Percentiles rank a stretch among this genome's conserved stretches.
Evolutionary conservation across 306 rosid species (phyloP).

Genomic region (Glycine latifolia): DNA sequence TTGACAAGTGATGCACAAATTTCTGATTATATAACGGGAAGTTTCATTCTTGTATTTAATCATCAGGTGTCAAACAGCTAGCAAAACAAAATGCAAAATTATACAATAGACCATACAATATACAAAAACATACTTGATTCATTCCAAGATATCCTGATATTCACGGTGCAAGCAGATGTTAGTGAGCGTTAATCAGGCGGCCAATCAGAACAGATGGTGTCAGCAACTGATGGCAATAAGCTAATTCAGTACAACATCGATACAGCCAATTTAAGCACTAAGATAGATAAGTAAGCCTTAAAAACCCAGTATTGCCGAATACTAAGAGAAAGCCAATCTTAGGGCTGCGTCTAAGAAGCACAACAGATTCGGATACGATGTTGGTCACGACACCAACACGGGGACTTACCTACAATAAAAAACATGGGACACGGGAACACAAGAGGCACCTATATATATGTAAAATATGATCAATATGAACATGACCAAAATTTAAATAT

Average conservation of each 20-base stretch:
- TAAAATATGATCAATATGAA: too few relatives aligned
- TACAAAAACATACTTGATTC: constrained; percentile 77
- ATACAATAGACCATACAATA: background rate
- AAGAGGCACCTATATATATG: too few relatives aligned
- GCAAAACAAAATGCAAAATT: constrained; percentile 22
- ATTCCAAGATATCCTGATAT: constrained; percentile 91
- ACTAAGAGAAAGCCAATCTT: constrained; percentile 92
- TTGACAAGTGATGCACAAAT: background rate
- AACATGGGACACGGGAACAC: too few relatives aligned
- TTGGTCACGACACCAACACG: too few relatives aligned
- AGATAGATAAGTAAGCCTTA: constrained; percentile 46
- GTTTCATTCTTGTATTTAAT: background rate
- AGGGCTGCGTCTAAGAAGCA: too few relatives aligned
- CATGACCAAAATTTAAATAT: too few relatives aligned
- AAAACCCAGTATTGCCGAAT: constrained; percentile 93
- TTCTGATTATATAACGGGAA: constrained; percentile 1
- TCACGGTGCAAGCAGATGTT: constrained; percentile 88
- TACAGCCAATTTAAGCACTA: constrained; percentile 43
- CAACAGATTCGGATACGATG: too few relatives aligned
- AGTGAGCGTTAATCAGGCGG: constrained; percentile 87
- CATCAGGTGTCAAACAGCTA: background rate
- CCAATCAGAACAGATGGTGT: constrained; percentile 55
- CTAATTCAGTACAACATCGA: constrained; percentile 55
- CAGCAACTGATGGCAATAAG: constrained; percentile 75
- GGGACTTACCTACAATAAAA: too few relatives aligned